Conservation (phyloP, 768 basidiomycete species). For the Leccinum variicolor region DNA sequence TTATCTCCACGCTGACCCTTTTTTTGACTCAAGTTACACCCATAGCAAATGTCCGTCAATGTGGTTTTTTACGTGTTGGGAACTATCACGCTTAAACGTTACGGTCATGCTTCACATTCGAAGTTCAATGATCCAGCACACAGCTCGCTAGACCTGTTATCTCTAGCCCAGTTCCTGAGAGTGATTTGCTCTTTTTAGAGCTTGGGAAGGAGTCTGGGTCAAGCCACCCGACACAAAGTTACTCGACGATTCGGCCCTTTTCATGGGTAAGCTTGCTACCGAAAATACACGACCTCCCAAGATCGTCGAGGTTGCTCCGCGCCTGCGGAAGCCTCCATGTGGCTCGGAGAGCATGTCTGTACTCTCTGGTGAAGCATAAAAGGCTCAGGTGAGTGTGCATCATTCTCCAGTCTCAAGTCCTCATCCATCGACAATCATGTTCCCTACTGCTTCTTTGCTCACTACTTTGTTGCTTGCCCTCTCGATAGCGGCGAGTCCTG, state of each 20-base stretch:
- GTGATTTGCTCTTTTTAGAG: neutral
- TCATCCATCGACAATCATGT: slow-evolving; percentile 31
- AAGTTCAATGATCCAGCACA: neutral
- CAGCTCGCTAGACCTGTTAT: neutral
- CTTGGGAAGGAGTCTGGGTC: neutral
- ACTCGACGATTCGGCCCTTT: neutral
- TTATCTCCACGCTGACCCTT: slow-evolving; percentile 5
- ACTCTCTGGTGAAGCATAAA: slow-evolving; percentile 19
- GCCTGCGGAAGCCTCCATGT: slow-evolving; percentile 4
- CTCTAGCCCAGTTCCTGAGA: neutral
- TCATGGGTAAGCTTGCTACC: neutral
- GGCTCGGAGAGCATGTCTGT: slow-evolving; percentile 1
- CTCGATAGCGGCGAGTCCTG: slow-evolving; percentile 43
- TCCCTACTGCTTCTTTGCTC: slow-evolving; percentile 38
- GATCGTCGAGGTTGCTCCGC: neutral
- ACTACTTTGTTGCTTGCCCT: slow-evolving; percentile 45
- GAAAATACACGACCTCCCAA: slow-evolving; percentile 4
- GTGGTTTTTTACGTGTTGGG: neutral
- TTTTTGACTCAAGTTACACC: neutral
- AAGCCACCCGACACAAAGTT: neutral
- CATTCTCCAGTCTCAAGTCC: slow-evolving; percentile 13
- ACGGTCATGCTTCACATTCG: neutral
- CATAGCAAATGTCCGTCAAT: neutral
- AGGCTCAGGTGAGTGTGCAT: neutral
- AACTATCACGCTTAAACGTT: neutral